Base-by-base conservation (phyloP, 1,284 basidiomycete species). In the Fomes fomentarius region DNA sequence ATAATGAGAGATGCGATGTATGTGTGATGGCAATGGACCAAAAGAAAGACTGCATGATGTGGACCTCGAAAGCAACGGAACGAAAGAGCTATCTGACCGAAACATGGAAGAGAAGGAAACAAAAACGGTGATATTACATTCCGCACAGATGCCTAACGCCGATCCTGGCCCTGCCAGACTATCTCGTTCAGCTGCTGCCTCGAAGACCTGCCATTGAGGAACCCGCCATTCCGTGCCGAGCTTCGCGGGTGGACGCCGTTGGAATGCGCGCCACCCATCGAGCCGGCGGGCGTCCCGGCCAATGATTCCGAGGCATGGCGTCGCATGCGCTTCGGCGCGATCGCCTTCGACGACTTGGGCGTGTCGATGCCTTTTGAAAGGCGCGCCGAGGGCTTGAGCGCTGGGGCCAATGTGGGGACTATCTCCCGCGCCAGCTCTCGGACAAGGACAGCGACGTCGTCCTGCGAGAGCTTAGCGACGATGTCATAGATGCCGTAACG, bases 381-480 rank as follows among this genome's bases (percentile, higher is more conserved):
- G 60, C 75, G 75, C 21, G 70, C 65, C 4, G 60, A 65, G 5
- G 85, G 85, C 64, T 76, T 83, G 61, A 90, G 70, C 5, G 79
- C 88, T 11, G 89, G 89, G 28, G 81, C 80, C 40, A 92, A 76
- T 0, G 84, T 80, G 0, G 91, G 91, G 22, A 89, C 76, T 63
- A 94, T 90, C 70, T 93, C 91, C 63, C 89, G 82, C 15, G 93
- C 92, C 42, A 95, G 72, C 71, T 96, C 91, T 55, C 91, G 79
- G n/a, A 96, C 93, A 19, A 98, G 80, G 19, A 97, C 89, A 0
- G 95, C 93, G 11, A 84, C 87, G 67, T 97, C 95, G 44, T 89
- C 85, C 60, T 84, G 80, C 64, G 91, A 92, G 49, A 96, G 75
- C 57, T 83, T 82, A 60, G 85, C 82, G 50, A 97, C 91, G 12